Percentiles rank a stretch among this genome's conserved stretches.
Evolutionary conservation across 2,329 filamentous ascomycete species (phyloP).

Genomic region (Keithomyces neogunnii): DNA sequence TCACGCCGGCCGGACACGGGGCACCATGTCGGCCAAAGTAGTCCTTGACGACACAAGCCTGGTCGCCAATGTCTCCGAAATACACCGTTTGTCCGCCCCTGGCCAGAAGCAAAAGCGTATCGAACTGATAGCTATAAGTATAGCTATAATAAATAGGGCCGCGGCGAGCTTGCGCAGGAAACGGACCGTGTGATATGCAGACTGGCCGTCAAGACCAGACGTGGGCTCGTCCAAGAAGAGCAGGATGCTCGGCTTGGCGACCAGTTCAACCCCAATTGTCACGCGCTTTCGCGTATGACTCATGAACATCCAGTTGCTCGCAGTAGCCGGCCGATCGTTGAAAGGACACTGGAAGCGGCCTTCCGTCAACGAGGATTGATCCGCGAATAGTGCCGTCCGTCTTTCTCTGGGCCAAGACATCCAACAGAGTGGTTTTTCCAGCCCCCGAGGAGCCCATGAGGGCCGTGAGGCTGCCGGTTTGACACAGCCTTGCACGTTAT

Average conservation of each 20-base stretch:
- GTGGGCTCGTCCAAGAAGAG: constrained; percentile 57
- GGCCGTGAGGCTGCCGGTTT: constrained; percentile 72
- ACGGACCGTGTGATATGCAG: constrained; percentile 56
- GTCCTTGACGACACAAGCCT: constrained; percentile 42
- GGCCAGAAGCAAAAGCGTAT: constrained; percentile 56
- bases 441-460: constrained; percentile 78
- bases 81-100: constrained; percentile 58
- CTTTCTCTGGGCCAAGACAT: constrained; percentile 71
- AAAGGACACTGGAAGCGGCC: constrained; percentile 62
- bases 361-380: constrained; percentile 69
- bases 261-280: constrained; percentile 53
- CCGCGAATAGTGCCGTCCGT: constrained; percentile 70
- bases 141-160: no score
- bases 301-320: constrained; percentile 74
- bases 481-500: constrained; percentile 77
- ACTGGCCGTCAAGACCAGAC: constrained; percentile 58
- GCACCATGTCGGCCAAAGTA: constrained; percentile 63
- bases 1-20: constrained; percentile 51
- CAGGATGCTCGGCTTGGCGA: constrained; percentile 50
- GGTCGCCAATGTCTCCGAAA: constrained; percentile 56
- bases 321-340: constrained; percentile 74
- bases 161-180: constrained; percentile 59
- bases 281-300: constrained; percentile 57
- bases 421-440: constrained; percentile 78
- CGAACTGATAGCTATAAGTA: no score